Conservation (phyloP, 768 basidiomycete genomes). For the Suillus bovinus region DNA sequence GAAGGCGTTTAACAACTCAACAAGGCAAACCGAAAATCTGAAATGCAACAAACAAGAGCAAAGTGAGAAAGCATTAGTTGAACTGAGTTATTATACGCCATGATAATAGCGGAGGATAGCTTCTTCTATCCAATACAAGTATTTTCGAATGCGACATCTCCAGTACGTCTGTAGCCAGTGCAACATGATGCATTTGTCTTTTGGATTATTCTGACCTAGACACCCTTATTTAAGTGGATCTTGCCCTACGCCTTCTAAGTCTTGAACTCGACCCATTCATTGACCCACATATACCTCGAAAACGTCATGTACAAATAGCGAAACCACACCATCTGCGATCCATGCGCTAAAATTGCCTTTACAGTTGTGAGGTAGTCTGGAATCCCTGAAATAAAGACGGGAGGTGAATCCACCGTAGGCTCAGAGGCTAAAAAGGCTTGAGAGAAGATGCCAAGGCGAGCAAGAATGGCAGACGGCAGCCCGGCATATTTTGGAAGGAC, state of each 20-base stretch:
- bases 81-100: neutral
- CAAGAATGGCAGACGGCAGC: constrained; percentile 47
- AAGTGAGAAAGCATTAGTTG: constrained; percentile 11
- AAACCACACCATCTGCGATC: constrained; percentile 86
- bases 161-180: neutral
- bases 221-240: neutral
- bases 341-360: constrained; percentile 70
- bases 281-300: constrained; percentile 93
- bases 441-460: constrained; percentile 45
- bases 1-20: constrained; percentile 13
- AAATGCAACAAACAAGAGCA: constrained; percentile 32
- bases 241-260: neutral
- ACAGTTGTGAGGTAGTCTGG: constrained; percentile 56
- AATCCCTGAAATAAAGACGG: constrained; percentile 57
- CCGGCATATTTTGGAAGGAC: constrained; percentile 61
- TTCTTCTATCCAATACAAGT: neutral
- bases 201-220: neutral
- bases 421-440: constrained; percentile 10
- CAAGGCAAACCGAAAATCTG: constrained; percentile 22
- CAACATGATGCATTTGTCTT: neutral
- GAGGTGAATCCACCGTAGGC: constrained; percentile 7
- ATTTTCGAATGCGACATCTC: neutral
- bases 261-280: constrained; percentile 67
- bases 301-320: constrained; percentile 80
- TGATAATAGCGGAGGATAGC: neutral